A percentile compares a stretch with the other conserved stretches of the same genome.
Evolutionary conservation across 1,284 basidiomycete species (phyloP).

Genomic region (Dichomitus squalens): DNA sequence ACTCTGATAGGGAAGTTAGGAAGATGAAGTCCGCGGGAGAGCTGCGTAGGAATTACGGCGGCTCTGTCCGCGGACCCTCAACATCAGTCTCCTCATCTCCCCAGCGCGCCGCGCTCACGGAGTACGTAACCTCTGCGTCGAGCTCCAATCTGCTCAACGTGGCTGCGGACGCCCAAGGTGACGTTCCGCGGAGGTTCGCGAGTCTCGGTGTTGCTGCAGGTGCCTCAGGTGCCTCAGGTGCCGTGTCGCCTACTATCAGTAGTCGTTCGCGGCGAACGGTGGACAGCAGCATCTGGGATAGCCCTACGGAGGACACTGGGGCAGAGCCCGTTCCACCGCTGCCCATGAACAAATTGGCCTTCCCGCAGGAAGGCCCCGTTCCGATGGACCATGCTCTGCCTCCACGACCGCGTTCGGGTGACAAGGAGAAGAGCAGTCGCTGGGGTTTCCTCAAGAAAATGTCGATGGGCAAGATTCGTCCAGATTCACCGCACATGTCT

Average conservation of each 20-base stretch:
- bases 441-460: slow-evolving; percentile 97
- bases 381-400: slow-evolving; percentile 29
- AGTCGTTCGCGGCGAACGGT: slow-evolving; percentile 27
- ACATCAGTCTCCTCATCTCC: slow-evolving; percentile 35
- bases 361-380: slow-evolving; percentile 29
- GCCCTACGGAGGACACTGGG: slow-evolving; percentile 26
- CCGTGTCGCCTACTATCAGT: slow-evolving; percentile 27
- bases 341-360: slow-evolving; percentile 18
- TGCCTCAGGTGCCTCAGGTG: slow-evolving; percentile 32
- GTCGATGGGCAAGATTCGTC: slow-evolving; percentile 87
- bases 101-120: slow-evolving; percentile 46
- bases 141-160: slow-evolving; percentile 60
- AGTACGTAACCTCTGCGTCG: slow-evolving; percentile 60
- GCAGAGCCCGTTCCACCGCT: slow-evolving; percentile 21
- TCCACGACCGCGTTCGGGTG: slow-evolving; percentile 32
- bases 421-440: slow-evolving; percentile 65
- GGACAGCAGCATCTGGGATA: slow-evolving; percentile 37
- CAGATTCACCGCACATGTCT: slow-evolving; percentile 44
- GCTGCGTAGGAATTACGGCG: slow-evolving; percentile 50
- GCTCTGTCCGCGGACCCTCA: slow-evolving; percentile 18
- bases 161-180: slow-evolving; percentile 38
- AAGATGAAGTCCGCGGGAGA: slow-evolving; percentile 90
- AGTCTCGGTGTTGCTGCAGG: slow-evolving; percentile 54
- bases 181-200: slow-evolving; percentile 59
- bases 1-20: slow-evolving; percentile 59